Evolutionary conservation across 179 eudicot genomes (phyloP).

Genomic region (Monotropa hypopitys): DNA sequence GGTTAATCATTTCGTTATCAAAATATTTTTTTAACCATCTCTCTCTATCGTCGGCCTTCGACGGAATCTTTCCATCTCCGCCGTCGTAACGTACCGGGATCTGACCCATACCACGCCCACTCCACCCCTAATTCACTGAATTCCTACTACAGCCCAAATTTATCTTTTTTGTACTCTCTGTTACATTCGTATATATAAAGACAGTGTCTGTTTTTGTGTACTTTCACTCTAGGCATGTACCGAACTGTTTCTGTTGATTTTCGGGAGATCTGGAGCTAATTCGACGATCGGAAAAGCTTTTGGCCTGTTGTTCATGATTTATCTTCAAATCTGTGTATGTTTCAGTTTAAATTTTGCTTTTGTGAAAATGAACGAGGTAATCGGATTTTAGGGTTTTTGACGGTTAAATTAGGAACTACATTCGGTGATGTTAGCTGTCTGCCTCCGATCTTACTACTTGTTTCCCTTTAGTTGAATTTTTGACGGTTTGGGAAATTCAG

Average conservation of each 20-base stretch:
- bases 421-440: constrained; percentile 10
- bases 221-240: constrained; percentile 19
- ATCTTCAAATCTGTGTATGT: constrained; percentile 37
- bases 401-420: constrained; percentile 4
- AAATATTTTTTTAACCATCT: constrained; percentile 10
- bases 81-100: constrained; percentile 24
- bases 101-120: constrained; percentile 16
- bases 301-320: constrained; percentile 25
- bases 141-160: constrained; percentile 10
- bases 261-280: constrained; percentile 20
- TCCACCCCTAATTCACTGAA: constrained; percentile 5
- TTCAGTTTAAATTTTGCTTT: constrained; percentile 7
- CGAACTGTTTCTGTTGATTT: constrained; percentile 19
- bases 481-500: neutral
- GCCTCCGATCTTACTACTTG: constrained; percentile 15
- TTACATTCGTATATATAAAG: neutral
- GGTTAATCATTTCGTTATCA: constrained; percentile 34
- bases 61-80: constrained; percentile 16
- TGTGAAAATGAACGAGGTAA: neutral
- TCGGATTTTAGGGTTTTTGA: constrained; percentile 15
- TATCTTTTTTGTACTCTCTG: neutral
- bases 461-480: constrained; percentile 14
- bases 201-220: constrained; percentile 9
- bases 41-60: constrained; percentile 19
- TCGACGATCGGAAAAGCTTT: constrained; percentile 18